Evolutionary conservation across 148 eudicot species (phyloP), one percentile per base, ranked within the genome.

Genomic region (Arbutus unedo): DNA sequence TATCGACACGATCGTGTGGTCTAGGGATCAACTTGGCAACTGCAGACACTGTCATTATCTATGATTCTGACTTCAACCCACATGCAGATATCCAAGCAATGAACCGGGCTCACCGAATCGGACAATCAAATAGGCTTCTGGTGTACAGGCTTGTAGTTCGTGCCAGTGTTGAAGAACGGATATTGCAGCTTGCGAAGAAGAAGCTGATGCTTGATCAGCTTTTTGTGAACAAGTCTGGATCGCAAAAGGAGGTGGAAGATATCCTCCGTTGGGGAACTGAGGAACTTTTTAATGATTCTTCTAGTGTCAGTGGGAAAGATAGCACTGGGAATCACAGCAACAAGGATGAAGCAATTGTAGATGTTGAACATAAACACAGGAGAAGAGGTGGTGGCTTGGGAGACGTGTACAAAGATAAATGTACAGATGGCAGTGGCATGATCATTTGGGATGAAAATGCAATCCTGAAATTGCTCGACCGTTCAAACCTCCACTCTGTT

Each of bases 61-160:
- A 94, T 84, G 99, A 97, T 84, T 97, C 99, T 49, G 99, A 97
- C 86, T 97, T 94, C 84, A 97, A 97, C 81, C 99, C 99, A 19
- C 99, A 97, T 88, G 99, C 98, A 16, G 99, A 97, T 85, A 94
- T 97, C 78, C 99, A 97, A 87, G 99, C 99, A 74, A 97, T 97
- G 99, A 97, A 97, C 79, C 95, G 99, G 82, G 99, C 99, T 6
- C 99, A 97, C 88, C 93, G 99, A 79, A 97, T 97, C 49, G 99
- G 99, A 49, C 99, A 97, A 82, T 91, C 98, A 16, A 97, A 97
- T 0, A 88, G 95, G 82, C 97, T 97, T 82, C 87, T 97, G 85
- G 98, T 97, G 77, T 97, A 92, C 88, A 87, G 99, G 91, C 95
- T 97, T 72, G 94, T 97, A 54, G 99, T 97, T 50, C 99, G 98